phyloP scores from a whole-genome alignment of 306 rosid genomes.

The Sophora flavescens region DNA sequence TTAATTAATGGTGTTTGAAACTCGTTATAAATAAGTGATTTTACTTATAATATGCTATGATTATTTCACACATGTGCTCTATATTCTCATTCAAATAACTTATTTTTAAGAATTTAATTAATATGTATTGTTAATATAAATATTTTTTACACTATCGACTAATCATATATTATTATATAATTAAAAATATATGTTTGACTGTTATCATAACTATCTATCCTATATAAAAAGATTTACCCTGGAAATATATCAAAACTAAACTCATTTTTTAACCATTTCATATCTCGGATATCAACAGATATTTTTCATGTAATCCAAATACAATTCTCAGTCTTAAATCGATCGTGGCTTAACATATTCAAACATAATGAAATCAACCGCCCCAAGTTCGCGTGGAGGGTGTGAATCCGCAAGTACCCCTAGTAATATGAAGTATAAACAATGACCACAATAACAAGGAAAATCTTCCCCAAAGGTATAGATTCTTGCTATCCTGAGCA shows the following conservation, averaged over 20 bases:
- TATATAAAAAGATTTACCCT: no score
- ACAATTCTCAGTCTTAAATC: neutral
- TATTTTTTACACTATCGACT: no score
- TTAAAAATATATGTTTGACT: no score
- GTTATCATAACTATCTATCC: no score
- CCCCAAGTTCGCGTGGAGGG: neutral
- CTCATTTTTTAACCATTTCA: no score
- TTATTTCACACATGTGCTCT: no score
- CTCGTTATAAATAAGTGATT: no score
- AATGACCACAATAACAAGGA: neutral
- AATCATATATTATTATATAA: no score
- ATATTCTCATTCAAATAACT: no score
- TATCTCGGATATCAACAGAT: neutral
- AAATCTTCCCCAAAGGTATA: neutral
- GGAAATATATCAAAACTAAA: no score
- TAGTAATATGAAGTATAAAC: neutral
- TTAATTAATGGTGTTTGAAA: neutral
- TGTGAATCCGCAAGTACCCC: neutral
- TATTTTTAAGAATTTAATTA: no score
- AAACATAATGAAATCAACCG: neutral
- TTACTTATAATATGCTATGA: neutral
- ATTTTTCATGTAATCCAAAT: neutral
- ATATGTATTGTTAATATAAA: no score
- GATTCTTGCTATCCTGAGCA: constrained; percentile 25
- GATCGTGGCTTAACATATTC: neutral